phyloP scores from a whole-genome alignment of 2,329 filamentous ascomycete species.

The Colletotrichum destructivum region DNA sequence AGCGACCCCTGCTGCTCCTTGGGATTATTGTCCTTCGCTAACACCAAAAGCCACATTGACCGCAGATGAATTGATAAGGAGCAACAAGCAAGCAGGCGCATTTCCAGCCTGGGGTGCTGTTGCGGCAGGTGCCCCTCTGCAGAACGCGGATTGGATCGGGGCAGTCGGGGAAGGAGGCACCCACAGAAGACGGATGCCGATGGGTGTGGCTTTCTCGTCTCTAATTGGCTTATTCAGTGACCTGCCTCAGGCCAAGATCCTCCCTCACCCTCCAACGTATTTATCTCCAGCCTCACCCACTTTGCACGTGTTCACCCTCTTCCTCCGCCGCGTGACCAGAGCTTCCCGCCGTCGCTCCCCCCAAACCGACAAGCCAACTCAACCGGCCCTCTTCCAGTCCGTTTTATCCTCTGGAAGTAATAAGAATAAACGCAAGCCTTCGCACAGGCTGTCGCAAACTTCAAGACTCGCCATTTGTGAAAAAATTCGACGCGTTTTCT shows the following conservation, averaged over 20 bases:
- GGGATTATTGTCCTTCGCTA: slow-evolving; percentile 13
- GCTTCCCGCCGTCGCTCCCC: slow-evolving; percentile 39
- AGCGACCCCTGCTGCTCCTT: slow-evolving; percentile 25
- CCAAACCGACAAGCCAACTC: slow-evolving; percentile 34
- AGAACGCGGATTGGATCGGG: slow-evolving; percentile 39
- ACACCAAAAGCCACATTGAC: background rate
- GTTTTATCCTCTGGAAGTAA: slow-evolving; percentile 22
- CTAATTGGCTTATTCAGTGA: slow-evolving; percentile 28
- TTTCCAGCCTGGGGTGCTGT: slow-evolving; percentile 17
- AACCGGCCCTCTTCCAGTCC: slow-evolving; percentile 24
- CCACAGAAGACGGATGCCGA: slow-evolving; percentile 22
- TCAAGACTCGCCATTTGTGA: slow-evolving; percentile 34
- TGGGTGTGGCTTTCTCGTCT: slow-evolving; percentile 32
- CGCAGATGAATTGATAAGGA: slow-evolving; percentile 23
- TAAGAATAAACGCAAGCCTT: slow-evolving; percentile 37
- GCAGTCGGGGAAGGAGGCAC: slow-evolving; percentile 38
- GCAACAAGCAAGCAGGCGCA: slow-evolving; percentile 27
- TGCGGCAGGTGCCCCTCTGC: slow-evolving; percentile 39
- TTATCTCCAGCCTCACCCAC: slow-evolving; percentile 55
- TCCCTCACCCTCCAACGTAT: slow-evolving; percentile 46
- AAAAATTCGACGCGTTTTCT: slow-evolving; percentile 20
- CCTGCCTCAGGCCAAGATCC: slow-evolving; percentile 40
- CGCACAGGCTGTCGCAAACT: slow-evolving; percentile 12
- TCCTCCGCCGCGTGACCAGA: slow-evolving; percentile 57
- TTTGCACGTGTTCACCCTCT: slow-evolving; percentile 58